Evolutionary conservation across 805 yeast species (phyloP).

Genomic region (Soucietia sequanensis): DNA sequence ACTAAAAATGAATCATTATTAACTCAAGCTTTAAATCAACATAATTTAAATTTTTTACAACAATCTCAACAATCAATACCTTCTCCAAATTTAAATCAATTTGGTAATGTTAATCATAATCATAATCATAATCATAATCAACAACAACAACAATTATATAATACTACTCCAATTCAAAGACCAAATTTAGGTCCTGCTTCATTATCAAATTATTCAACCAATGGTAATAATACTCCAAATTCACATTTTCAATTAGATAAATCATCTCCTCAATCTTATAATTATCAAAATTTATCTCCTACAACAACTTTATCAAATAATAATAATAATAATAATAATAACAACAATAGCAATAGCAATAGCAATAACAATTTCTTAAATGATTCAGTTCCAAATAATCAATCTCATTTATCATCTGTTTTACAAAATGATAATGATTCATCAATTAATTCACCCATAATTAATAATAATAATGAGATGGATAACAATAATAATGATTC

Average conservation of each 20-base stretch:
- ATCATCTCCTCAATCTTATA: slow-evolving; percentile 9
- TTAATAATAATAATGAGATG: slow-evolving; percentile 2
- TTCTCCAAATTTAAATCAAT: no score
- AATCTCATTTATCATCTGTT: slow-evolving; percentile 15
- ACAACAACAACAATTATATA: slow-evolving; percentile 4
- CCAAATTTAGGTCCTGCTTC: slow-evolving; percentile 4
- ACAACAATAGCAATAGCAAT: no score
- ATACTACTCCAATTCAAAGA: slow-evolving; percentile 8
- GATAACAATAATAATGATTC: slow-evolving; percentile 4
- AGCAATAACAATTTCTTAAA: slow-evolving; percentile 12
- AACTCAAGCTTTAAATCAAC: slow-evolving; percentile 58
- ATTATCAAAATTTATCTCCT: slow-evolving; percentile 7
- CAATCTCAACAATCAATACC: slow-evolving; percentile 14
- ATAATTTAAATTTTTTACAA: slow-evolving; percentile 30
- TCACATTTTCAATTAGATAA: slow-evolving; percentile 6
- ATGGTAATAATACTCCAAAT: slow-evolving; percentile 6
- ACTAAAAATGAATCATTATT: slow-evolving; percentile 64
- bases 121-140: neutral
- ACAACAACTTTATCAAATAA: slow-evolving; percentile 5
- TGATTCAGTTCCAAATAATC: slow-evolving; percentile 12
- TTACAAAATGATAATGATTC: slow-evolving; percentile 20
- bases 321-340: neutral
- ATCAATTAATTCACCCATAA: slow-evolving; percentile 31
- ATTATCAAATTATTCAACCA: slow-evolving; percentile 6
- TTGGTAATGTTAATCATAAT: neutral